Percentiles rank a stretch among this genome's conserved stretches.
Conservation (phyloP, 78 protist species). For the Dictyostelium purpureum region DNA sequence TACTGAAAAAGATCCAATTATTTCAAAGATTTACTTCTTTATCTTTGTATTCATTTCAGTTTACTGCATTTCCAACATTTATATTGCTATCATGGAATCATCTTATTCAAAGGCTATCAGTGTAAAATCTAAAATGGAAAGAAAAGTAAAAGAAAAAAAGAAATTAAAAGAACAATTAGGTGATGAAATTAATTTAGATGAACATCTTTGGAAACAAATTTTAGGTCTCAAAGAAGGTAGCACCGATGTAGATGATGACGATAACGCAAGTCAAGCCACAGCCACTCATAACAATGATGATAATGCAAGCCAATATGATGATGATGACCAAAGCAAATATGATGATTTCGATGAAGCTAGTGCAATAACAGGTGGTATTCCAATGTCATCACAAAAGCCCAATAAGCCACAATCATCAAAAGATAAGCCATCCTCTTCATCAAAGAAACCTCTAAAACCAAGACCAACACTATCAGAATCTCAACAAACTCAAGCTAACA, state of each 20-base stretch:
- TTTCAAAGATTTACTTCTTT: slow-evolving; percentile 59
- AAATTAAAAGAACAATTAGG: not conserved
- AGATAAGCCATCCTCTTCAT: not conserved
- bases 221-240: slow-evolving; percentile 2
- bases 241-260: not conserved
- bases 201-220: slow-evolving; percentile 28
- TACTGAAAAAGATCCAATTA: slow-evolving; percentile 47
- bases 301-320: not conserved
- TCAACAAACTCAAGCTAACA: slow-evolving; percentile 1
- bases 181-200: slow-evolving; percentile 69
- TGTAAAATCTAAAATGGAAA: slow-evolving; percentile 46
- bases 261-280: no score
- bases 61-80: slow-evolving; percentile 76
- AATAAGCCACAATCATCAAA: not conserved
- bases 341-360: not conserved
- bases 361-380: not conserved
- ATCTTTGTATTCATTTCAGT: slow-evolving; percentile 67
- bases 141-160: slow-evolving; percentile 35
- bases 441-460: not conserved
- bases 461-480: slow-evolving; percentile 25
- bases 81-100: slow-evolving; percentile 80
- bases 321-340: not conserved
- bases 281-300: not conserved
- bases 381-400: not conserved
- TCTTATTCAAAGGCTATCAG: slow-evolving; percentile 47